Evolutionary conservation across 345 rosid species (phyloP).

Genomic region (Excoecaria cochinchinensis): DNA sequence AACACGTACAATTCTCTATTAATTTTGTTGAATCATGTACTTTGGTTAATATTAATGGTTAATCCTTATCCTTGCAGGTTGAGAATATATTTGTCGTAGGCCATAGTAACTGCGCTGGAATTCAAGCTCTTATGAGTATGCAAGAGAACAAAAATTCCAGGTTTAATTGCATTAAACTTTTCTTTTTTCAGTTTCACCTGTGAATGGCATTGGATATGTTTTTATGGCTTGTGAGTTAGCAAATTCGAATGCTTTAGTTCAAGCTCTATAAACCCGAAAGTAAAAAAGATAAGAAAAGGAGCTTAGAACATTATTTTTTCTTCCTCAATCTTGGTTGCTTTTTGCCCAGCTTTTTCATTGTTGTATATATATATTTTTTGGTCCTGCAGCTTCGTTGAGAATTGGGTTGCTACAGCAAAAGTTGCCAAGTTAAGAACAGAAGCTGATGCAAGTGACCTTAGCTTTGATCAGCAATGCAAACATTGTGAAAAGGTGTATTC

Average conservation of each 20-base stretch:
- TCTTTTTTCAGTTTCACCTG: background rate
- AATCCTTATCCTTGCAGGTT: constrained; percentile 20
- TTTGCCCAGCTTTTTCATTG: constrained; percentile 6
- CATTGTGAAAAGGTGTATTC: constrained; percentile 28
- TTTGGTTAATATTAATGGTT: background rate
- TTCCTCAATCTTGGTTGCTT: background rate
- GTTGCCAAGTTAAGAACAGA: constrained; percentile 24
- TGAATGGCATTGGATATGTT: no score
- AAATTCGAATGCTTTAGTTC: no score
- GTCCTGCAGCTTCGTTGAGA: constrained; percentile 20
- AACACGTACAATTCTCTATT: background rate
- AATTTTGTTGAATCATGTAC: background rate
- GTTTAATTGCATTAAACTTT: background rate
- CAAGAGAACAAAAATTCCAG: constrained; percentile 21
- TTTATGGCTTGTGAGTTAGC: background rate
- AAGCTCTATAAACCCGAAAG: background rate
- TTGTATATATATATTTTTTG: constrained; percentile 3
- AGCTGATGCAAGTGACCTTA: constrained; percentile 15
- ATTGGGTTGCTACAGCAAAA: constrained; percentile 25
- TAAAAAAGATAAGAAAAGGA: background rate
- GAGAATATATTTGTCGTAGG: constrained; percentile 31
- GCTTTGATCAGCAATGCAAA: constrained; percentile 28
- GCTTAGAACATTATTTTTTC: background rate
- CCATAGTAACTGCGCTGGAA: constrained; percentile 37
- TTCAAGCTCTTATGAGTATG: constrained; percentile 32